These are phyloP conservation scores for Parastagonospora nodorum DNA, from an alignment of 2,329 filamentous ascomycete genomes.

Conservation along the genomic window DNA sequence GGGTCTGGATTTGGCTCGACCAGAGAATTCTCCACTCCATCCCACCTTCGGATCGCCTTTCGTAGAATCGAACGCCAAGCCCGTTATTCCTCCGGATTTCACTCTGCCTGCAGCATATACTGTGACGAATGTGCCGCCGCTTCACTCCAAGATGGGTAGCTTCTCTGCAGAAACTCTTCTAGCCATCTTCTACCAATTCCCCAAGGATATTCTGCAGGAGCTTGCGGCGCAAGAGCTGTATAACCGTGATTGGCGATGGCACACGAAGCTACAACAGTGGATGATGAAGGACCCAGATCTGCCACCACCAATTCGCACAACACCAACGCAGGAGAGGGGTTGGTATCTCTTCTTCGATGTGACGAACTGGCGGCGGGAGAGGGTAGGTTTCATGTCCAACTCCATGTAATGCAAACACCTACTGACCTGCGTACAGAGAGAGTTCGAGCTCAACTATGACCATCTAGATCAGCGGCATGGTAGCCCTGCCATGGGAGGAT, in stretches of 20 bases:
- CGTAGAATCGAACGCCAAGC: conserved; percentile 61
- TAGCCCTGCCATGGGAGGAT: conserved; percentile 36
- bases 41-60: conserved; percentile 69
- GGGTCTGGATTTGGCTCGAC: conserved; percentile 67
- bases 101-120: conserved; percentile 67
- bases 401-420: neutral
- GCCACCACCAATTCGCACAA: conserved; percentile 50
- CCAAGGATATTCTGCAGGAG: conserved; percentile 69
- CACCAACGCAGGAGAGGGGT: conserved; percentile 55
- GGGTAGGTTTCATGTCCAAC: conserved; percentile 38
- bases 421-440: conserved; percentile 46
- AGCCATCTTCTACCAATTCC: conserved; percentile 72
- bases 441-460: conserved; percentile 59
- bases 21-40: conserved; percentile 64
- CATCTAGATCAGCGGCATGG: conserved; percentile 54
- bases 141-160: conserved; percentile 62
- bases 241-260: conserved; percentile 59
- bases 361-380: conserved; percentile 57
- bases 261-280: conserved; percentile 60
- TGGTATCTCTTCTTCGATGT: conserved; percentile 62
- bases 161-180: conserved; percentile 70
- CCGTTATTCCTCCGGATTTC: conserved; percentile 65
- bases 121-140: conserved; percentile 68
- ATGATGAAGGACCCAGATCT: conserved; percentile 59
- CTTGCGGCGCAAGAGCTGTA: conserved; percentile 66